A percentile compares a stretch with the other conserved stretches of the same genome.
Conservation (phyloP, 257 asterid genomes). For the Striga asiatica region DNA sequence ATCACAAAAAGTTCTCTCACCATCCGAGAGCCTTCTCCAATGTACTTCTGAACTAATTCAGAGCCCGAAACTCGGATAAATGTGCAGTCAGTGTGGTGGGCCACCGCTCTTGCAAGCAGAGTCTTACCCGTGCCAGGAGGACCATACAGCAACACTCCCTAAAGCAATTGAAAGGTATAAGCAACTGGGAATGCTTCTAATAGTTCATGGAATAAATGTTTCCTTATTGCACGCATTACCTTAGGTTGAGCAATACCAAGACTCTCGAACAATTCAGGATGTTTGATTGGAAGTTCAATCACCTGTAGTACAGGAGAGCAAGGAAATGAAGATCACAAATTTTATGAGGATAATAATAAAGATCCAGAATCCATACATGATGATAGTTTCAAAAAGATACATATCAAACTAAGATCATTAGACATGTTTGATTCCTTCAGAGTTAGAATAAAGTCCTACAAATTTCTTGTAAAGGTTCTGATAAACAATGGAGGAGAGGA, state of each 20-base stretch:
- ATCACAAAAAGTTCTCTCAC: constrained; percentile 72
- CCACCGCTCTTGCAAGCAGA: constrained; percentile 67
- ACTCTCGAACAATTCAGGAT: constrained; percentile 67
- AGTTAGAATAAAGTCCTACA: not conserved
- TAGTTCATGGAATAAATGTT: not conserved
- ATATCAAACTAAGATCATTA: not conserved
- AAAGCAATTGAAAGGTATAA: constrained; percentile 5
- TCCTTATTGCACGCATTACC: constrained; percentile 21
- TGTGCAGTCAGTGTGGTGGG: constrained; percentile 69
- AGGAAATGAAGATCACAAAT: not conserved
- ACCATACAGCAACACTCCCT: constrained; percentile 71
- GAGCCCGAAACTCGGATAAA: constrained; percentile 67
- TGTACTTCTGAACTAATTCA: constrained; percentile 66
- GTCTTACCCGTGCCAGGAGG: constrained; percentile 80
- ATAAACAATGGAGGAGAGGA: too few species aligned
- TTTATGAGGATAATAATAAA: not conserved
- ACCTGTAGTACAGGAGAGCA: constrained; percentile 26
- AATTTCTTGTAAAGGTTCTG: not conserved
- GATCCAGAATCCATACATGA: too few species aligned
- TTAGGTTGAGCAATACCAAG: constrained; percentile 77
- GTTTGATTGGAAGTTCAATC: constrained; percentile 69
- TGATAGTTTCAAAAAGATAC: too few species aligned
- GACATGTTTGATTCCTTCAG: not conserved
- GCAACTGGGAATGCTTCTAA: not conserved
- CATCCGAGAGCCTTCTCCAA: constrained; percentile 78